These are phyloP conservation scores for Avena eriantha DNA, from an alignment of 176 grass and related monocot species.

Conservation along the genomic window DNA sequence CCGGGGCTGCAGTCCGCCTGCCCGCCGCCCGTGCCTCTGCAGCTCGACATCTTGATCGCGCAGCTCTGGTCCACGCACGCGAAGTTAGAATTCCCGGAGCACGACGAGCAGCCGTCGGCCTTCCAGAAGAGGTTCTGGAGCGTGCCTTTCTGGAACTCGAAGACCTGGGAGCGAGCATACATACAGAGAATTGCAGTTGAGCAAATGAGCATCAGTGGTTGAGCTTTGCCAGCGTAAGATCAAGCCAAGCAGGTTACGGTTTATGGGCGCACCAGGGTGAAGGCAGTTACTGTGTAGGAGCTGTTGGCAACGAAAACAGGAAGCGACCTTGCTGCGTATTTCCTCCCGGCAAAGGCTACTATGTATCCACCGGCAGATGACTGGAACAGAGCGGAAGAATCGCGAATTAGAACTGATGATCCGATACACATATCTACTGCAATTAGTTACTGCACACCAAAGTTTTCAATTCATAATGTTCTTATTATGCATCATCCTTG, in stretches of 20 bases:
- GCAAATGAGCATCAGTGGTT: not conserved
- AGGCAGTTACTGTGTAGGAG: slow-evolving; percentile 61
- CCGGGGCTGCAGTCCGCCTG: slow-evolving; percentile 68
- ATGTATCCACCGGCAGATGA: slow-evolving; percentile 63
- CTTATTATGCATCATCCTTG: not conserved
- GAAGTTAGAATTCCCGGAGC: slow-evolving; percentile 44
- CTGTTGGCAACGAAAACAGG: slow-evolving; percentile 67
- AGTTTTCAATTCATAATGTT: not conserved
- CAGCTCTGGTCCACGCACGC: slow-evolving; percentile 68
- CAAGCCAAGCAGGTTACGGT: not conserved
- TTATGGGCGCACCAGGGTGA: slow-evolving; percentile 74
- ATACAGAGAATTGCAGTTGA: not conserved
- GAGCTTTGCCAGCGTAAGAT: not conserved
- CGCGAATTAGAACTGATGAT: not conserved
- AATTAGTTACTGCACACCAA: not conserved
- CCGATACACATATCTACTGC: too few species aligned
- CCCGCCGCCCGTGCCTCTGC: slow-evolving; percentile 65
- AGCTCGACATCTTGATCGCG: slow-evolving; percentile 53
- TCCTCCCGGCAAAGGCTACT: slow-evolving; percentile 86
- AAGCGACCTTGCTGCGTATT: slow-evolving; percentile 74
- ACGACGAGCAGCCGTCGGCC: slow-evolving; percentile 62
- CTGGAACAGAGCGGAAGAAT: slow-evolving; percentile 48
- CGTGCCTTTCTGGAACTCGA: slow-evolving; percentile 90
- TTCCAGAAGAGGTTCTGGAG: slow-evolving; percentile 93
- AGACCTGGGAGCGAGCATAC: slow-evolving; percentile 41